These are phyloP conservation scores for Phytomonas sp. DNA, from an alignment of 208 protist genomes.

Conservation along the genomic window DNA sequence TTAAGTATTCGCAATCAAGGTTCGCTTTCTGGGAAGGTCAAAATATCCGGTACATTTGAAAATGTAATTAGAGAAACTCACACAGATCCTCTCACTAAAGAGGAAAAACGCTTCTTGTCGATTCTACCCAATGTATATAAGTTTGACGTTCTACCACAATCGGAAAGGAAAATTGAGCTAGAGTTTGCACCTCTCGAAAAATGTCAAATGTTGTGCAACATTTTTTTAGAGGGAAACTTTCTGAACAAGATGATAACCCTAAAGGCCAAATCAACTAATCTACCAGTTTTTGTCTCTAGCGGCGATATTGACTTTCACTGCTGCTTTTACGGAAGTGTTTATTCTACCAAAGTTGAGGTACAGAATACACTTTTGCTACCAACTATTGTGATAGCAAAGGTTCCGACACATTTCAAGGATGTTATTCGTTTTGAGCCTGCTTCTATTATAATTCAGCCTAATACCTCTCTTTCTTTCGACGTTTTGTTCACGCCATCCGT, in stretches of 20 bases:
- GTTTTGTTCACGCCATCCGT: slow-evolving; percentile 21
- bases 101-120: slow-evolving; percentile 22
- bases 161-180: slow-evolving; percentile 27
- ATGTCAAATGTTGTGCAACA: slow-evolving; percentile 25
- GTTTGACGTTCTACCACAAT: slow-evolving; percentile 43
- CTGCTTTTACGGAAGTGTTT: slow-evolving; percentile 50
- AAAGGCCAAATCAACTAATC: slow-evolving; percentile 17
- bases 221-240: slow-evolving; percentile 8
- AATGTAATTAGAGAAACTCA: slow-evolving; percentile 45
- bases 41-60: slow-evolving; percentile 53
- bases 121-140: slow-evolving; percentile 42
- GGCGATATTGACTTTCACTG: slow-evolving; percentile 56
- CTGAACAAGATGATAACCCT: not conserved
- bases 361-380: not conserved
- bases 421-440: slow-evolving; percentile 22
- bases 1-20: slow-evolving; percentile 69
- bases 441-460: slow-evolving; percentile 28
- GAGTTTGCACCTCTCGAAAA: slow-evolving; percentile 40
- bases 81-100: slow-evolving; percentile 24
- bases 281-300: slow-evolving; percentile 66
- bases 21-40: slow-evolving; percentile 40
- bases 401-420: slow-evolving; percentile 9
- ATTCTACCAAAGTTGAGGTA: not conserved
- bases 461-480: slow-evolving; percentile 17
- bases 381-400: slow-evolving; percentile 7